Evolutionary conservation across 2,329 filamentous ascomycete species (phyloP).

Genomic region (Diaporthe nobilis): DNA sequence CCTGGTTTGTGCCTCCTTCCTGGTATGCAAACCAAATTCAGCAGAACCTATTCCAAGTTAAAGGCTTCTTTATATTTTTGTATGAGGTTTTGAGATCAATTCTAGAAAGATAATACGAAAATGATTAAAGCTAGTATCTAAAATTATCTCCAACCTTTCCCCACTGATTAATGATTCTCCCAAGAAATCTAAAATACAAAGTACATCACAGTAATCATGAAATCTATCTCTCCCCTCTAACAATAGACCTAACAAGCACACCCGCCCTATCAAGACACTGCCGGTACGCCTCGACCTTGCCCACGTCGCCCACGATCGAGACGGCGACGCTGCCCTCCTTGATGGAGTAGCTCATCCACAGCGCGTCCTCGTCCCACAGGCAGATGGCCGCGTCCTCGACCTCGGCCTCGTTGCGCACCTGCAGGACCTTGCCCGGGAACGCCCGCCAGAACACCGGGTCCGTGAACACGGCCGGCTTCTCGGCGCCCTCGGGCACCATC

Average conservation of each 20-base stretch:
- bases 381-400: constrained; percentile 33
- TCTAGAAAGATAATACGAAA: neutral
- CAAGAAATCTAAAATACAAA: neutral
- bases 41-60: too few species aligned
- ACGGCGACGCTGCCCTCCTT: constrained; percentile 16
- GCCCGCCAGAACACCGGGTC: constrained; percentile 33
- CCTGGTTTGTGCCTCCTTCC: too few species aligned
- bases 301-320: neutral
- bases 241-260: neutral
- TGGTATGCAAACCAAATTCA: too few species aligned
- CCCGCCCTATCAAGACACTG: neutral
- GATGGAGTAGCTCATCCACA: constrained; percentile 40
- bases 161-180: neutral
- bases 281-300: constrained; percentile 2
- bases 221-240: neutral
- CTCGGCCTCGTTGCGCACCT: constrained; percentile 36
- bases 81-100: too few species aligned
- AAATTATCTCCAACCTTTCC: accelerated
- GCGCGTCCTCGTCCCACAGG: constrained; percentile 21
- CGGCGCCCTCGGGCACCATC: constrained; percentile 25
- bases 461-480: constrained; percentile 35
- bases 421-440: constrained; percentile 35
- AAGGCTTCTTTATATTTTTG: too few species aligned
- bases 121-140: neutral
- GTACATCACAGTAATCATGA: neutral